Percentiles rank a stretch among this genome's conserved stretches.
phyloP scores from a whole-genome alignment of 805 yeast genomes.

The Ogataea corticis region DNA sequence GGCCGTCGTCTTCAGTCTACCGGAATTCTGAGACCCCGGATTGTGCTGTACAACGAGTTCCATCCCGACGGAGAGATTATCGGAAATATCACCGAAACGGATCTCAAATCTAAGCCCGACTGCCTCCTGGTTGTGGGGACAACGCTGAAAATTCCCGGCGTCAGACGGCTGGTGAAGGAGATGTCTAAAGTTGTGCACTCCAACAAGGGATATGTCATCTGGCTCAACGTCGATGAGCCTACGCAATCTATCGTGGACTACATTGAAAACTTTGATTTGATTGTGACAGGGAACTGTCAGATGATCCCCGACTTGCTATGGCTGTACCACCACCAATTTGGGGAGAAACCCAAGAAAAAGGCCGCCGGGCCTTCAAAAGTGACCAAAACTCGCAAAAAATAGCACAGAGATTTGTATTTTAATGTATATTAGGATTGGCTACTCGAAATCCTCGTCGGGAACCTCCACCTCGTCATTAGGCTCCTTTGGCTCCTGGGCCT shows the following conservation, averaged over 20 bases:
- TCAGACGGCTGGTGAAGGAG: conserved; percentile 58
- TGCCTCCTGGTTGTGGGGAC: conserved; percentile 83
- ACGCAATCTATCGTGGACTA: conserved; percentile 48
- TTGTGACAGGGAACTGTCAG: conserved; percentile 69
- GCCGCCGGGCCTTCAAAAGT: background rate
- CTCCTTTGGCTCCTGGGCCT: conserved; percentile 94
- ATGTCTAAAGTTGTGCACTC: conserved; percentile 58
- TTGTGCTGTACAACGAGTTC: conserved; percentile 69
- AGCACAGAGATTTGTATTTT: background rate
- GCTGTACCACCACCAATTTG: conserved; percentile 23
- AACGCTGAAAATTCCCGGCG: conserved; percentile 78
- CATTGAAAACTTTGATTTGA: conserved; percentile 54
- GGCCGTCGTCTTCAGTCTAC: conserved; percentile 66
- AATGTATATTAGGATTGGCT: background rate
- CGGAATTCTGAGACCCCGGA: conserved; percentile 64
- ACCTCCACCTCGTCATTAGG: conserved; percentile 75
- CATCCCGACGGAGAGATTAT: conserved; percentile 90
- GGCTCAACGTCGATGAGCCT: conserved; percentile 62
- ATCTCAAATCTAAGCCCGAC: conserved; percentile 67
- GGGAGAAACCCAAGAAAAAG: conserved; percentile 8
- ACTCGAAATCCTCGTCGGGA: conserved; percentile 50
- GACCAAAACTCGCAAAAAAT: background rate
- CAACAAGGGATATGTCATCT: conserved; percentile 57
- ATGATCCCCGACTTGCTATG: conserved; percentile 40
- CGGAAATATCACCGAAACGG: conserved; percentile 70